A percentile compares a stretch with the other conserved stretches of the same genome.
Evolutionary conservation across 805 yeast species (phyloP).

Genomic region (Saccharomyces jurei): DNA sequence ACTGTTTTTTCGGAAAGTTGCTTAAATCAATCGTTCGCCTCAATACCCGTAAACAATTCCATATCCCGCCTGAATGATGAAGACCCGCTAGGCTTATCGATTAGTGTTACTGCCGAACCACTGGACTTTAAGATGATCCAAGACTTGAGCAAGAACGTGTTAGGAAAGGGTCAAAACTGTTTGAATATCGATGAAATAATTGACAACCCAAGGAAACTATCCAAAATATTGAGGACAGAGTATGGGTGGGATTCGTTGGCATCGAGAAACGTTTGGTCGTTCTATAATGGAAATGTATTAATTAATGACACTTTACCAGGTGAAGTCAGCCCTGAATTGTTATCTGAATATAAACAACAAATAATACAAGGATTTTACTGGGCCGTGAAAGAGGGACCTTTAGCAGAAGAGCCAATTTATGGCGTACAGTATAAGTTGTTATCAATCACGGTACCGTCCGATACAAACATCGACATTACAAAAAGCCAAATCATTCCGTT

Average conservation of each 20-base stretch:
- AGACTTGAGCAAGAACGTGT: conserved; percentile 15
- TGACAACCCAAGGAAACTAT: conserved; percentile 37
- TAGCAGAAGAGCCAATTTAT: conserved; percentile 77
- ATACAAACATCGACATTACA: conserved; percentile 34
- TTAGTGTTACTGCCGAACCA: conserved; percentile 75
- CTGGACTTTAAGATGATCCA: conserved; percentile 44
- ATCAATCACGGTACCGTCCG: conserved; percentile 34
- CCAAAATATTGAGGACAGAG: conserved; percentile 46
- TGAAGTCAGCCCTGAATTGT: conserved; percentile 52
- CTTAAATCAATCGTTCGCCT: conserved; percentile 53
- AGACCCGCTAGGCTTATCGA: conserved; percentile 3
- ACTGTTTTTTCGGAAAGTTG: conserved; percentile 76
- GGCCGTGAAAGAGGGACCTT: conserved; percentile 81
- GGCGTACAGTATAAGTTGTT: conserved; percentile 64
- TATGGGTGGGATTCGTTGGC: conserved; percentile 80
- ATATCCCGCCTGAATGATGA: conserved; percentile 25
- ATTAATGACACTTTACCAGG: conserved; percentile 67
- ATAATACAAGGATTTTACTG: conserved; percentile 75
- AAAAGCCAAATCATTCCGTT: conserved; percentile 71
- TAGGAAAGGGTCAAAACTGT: conserved; percentile 2
- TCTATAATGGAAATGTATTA: conserved; percentile 58
- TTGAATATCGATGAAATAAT: conserved; percentile 33
- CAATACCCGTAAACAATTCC: conserved; percentile 51
- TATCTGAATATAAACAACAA: conserved; percentile 42
- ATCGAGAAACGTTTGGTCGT: conserved; percentile 73